These are phyloP conservation scores for Bacterosira constricta DNA, from an alignment of 108 stramenopile species.

Conservation along the genomic window DNA sequence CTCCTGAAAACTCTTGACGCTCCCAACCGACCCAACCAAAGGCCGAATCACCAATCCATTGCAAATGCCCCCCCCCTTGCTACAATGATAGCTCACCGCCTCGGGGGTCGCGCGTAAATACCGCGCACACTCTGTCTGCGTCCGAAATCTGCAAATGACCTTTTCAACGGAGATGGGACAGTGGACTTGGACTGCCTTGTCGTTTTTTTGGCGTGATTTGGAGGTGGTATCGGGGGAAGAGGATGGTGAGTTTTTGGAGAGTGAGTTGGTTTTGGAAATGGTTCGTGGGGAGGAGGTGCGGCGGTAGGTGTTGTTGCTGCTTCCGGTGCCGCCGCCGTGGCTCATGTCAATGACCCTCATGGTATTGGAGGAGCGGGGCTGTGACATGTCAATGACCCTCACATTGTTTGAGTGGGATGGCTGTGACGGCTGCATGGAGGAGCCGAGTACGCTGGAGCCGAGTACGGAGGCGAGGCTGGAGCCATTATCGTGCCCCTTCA, in stretches of 20 bases:
- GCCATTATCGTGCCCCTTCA: too few species aligned
- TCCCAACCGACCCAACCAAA: background rate
- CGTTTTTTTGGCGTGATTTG: conserved; percentile 18
- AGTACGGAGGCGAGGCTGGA: too few species aligned
- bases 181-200: conserved; percentile 35
- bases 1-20: too few species aligned
- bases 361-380: background rate
- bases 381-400: too few species aligned
- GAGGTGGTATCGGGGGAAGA: background rate
- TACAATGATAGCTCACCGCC: conserved; percentile 46
- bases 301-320: background rate
- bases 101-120: conserved; percentile 48
- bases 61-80: conserved; percentile 42
- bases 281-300: background rate
- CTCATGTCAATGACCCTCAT: background rate
- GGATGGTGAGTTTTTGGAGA: background rate
- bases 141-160: conserved; percentile 34
- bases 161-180: conserved; percentile 1
- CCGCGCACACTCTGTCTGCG: conserved; percentile 44
- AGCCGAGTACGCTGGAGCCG: too few species aligned
- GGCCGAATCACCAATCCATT: conserved; percentile 39
- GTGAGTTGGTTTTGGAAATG: background rate
- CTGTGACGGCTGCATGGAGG: too few species aligned
- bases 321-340: background rate
- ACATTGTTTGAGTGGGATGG: too few species aligned